A percentile compares a stretch with the other conserved stretches of the same genome.
Conservation (phyloP, 2,329 filamentous ascomycete genomes). For the Calonectria hawksworthii region DNA sequence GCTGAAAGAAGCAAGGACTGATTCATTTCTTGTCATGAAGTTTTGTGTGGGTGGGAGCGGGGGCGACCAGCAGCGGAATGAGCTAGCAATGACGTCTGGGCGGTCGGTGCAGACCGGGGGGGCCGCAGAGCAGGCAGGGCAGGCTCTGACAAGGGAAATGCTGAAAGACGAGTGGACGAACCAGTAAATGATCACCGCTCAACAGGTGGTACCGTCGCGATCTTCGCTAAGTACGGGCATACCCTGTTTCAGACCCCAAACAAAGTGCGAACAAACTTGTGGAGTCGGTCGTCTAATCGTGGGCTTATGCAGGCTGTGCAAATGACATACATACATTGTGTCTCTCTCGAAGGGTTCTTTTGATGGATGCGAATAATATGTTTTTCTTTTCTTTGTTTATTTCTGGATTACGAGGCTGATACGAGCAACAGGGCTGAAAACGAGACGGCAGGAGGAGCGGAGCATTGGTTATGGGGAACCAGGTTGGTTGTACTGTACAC, state of each 20-base stretch:
- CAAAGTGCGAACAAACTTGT: not conserved
- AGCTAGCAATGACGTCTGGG: not conserved
- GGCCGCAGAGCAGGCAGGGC: not conserved
- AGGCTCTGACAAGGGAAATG: not conserved
- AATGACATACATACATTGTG: not conserved
- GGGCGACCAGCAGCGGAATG: not conserved
- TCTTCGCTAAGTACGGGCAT: constrained; percentile 1
- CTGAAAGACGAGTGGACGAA: constrained; percentile 1
- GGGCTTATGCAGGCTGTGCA: constrained; percentile 1
- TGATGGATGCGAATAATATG: not conserved
- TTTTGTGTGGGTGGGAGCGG: not conserved
- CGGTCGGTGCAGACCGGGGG: not conserved
- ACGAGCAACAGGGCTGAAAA: not conserved
- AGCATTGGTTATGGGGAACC: not conserved
- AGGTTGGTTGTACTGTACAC: not conserved
- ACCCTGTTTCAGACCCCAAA: constrained; percentile 6
- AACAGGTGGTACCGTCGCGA: not conserved
- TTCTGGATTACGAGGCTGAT: not conserved
- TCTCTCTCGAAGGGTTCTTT: not conserved
- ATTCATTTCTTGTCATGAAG: not conserved
- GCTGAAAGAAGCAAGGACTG: not conserved
- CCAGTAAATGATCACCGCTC: not conserved
- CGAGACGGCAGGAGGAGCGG: not conserved
- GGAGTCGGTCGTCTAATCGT: not conserved
- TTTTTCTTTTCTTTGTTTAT: too few species aligned